A percentile compares a stretch with the other conserved stretches of the same genome.
Evolutionary conservation across 2,329 filamentous ascomycete species (phyloP).

Genomic region (Fusarium tricinctum): DNA sequence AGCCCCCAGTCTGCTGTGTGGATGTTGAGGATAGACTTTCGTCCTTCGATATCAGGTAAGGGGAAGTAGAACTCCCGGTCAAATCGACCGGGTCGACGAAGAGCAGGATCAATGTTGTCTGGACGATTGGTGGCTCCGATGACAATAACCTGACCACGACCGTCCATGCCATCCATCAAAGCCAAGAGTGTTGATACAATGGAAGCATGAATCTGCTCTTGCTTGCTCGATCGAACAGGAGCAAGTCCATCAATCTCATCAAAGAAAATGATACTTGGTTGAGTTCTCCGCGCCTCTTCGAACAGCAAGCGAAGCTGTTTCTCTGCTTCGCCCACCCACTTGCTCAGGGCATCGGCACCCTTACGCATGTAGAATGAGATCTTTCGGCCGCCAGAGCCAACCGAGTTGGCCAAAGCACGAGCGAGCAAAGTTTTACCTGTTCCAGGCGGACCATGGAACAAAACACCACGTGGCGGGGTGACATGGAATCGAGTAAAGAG

Average conservation of each 20-base stretch:
- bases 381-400: constrained; percentile 89
- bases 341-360: constrained; percentile 95
- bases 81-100: constrained; percentile 93
- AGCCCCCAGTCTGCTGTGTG: constrained; percentile 96
- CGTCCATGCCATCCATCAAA: constrained; percentile 98
- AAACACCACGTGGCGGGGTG: constrained; percentile 91
- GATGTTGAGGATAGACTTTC: constrained; percentile 91
- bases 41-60: constrained; percentile 82
- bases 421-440: constrained; percentile 98
- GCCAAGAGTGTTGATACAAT: constrained; percentile 96
- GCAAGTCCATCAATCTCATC: constrained; percentile 98
- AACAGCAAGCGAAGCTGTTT: constrained; percentile 93
- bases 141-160: constrained; percentile 97
- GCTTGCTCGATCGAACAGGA: constrained; percentile 95
- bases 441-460: constrained; percentile 97
- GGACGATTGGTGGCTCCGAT: constrained; percentile 99
- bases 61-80: constrained; percentile 99
- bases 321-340: constrained; percentile 99
- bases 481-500: constrained; percentile 93
- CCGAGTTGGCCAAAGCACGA: constrained; percentile 89
- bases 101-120: constrained; percentile 95
- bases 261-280: constrained; percentile 99
- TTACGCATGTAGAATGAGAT: constrained; percentile 99
- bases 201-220: constrained; percentile 98
- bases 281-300: constrained; percentile 93